phyloP scores from a whole-genome alignment of 2,329 filamentous ascomycete species.

The Sordariomycetes sp. region DNA sequence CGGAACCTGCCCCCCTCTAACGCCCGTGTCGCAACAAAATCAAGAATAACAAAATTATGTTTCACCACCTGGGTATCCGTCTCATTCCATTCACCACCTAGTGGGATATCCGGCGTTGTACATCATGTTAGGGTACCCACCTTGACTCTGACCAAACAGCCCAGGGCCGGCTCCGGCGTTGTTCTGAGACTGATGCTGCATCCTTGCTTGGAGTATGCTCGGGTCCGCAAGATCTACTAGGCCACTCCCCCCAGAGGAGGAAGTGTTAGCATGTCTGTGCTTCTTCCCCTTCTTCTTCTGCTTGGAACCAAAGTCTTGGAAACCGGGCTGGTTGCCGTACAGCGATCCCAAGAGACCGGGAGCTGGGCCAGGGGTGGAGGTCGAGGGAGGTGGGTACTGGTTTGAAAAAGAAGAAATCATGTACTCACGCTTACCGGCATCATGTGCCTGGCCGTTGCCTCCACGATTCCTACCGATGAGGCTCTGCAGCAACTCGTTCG shows the following conservation, averaged over 20 bases:
- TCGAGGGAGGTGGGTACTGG: constrained; percentile 74
- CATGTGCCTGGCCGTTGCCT: constrained; percentile 63
- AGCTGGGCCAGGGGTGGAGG: constrained; percentile 78
- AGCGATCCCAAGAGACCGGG: constrained; percentile 85
- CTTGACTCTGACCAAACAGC: constrained; percentile 82
- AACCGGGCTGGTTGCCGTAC: constrained; percentile 80
- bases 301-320: constrained; percentile 89
- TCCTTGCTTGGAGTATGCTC: constrained; percentile 96
- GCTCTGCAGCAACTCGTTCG: constrained; percentile 62
- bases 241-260: constrained; percentile 97
- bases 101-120: constrained; percentile 49
- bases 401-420: constrained; percentile 88
- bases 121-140: constrained; percentile 87
- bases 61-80: too few species aligned
- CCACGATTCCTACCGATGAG: constrained; percentile 64
- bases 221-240: constrained; percentile 99
- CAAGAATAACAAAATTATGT: neutral
- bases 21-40: neutral
- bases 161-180: constrained; percentile 80
- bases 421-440: constrained; percentile 97
- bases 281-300: constrained; percentile 99
- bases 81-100: constrained; percentile 8
- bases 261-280: constrained; percentile 99
- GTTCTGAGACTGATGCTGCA: constrained; percentile 80
- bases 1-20: neutral